Conservation (phyloP, 2,329 filamentous ascomycete species). For the Fusarium sp. region DNA sequence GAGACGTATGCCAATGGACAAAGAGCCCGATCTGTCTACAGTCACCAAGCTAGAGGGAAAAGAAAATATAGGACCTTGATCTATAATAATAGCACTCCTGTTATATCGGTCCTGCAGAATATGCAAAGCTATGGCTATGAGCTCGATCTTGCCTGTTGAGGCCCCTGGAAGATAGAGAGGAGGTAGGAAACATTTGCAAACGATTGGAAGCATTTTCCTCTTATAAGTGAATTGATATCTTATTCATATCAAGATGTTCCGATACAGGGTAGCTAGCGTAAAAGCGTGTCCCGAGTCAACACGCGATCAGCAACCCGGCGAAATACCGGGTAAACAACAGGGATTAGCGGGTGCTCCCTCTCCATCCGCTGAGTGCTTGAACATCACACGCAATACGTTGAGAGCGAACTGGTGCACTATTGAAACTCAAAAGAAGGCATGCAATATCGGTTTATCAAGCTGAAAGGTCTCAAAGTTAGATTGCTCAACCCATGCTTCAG, state of each 20-base stretch:
- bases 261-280: neutral
- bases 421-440: no score
- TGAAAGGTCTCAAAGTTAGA: neutral
- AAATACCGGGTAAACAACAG: neutral
- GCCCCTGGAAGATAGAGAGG: no score
- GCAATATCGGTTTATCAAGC: neutral
- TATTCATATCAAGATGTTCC: rapidly evolving
- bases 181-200: no score
- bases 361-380: neutral
- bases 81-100: no score
- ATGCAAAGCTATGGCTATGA: no score
- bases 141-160: no score
- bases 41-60: no score
- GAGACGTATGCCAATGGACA: no score
- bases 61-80: no score
- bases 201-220: no score
- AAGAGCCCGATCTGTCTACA: no score
- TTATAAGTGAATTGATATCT: rapidly evolving
- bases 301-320: neutral
- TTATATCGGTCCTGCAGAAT: no score
- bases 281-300: neutral
- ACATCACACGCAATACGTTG: neutral
- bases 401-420: neutral
- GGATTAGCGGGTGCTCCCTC: neutral
- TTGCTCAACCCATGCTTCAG: neutral